Evolutionary conservation across 1,139 yeast species (phyloP), one percentile per base, ranked within the genome.

Genomic region (Blastobotrys buckinghamii): DNA sequence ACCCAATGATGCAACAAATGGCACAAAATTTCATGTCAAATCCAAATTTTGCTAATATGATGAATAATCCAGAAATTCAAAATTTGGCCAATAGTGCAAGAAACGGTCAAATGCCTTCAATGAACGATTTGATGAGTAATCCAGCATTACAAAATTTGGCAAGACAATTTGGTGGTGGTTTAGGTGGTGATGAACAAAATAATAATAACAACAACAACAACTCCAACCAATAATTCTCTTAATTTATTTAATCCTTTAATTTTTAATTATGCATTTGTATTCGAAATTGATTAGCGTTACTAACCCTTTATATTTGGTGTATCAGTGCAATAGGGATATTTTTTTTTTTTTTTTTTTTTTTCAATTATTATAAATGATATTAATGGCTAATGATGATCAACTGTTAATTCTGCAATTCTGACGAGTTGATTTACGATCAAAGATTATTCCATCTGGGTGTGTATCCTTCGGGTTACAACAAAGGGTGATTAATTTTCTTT

Each of bases 21-120:
- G 97, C 97, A 37, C 94, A 88, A 67, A 81, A 81, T 63, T 79
- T 92, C 84, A 89, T 90, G 96, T 79, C 81, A 52, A 83, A 90
- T 66, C 97, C 97, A 30, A 77, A 73, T 40, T 72, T 90, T 73
- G 75, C 72, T 55, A 80, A 81, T 50, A 71, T 90, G 66, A 81
- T 90, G 89, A 79, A 71, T 66, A 86, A 88, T 66, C 97, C 97
- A 13, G 50, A 50, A 27, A 50, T 51, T 34, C 57, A 52, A 55
- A 51, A 49, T 26, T 52, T 57, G 59, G 56, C 52, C 39, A 53
- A 51, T 37, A 51, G 49, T 42, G 47, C 53, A 40, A 56, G 60
- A 35, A 54, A 52, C 26, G 62, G 60, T 33, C 56, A 74, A 42
- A 67, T 73, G 69, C 84, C 92, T 45, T 81, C 77, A 60, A 66